phyloP scores from a whole-genome alignment of 192 early-diverging fungal species.

The Rhizoclosmatium sp. region DNA sequence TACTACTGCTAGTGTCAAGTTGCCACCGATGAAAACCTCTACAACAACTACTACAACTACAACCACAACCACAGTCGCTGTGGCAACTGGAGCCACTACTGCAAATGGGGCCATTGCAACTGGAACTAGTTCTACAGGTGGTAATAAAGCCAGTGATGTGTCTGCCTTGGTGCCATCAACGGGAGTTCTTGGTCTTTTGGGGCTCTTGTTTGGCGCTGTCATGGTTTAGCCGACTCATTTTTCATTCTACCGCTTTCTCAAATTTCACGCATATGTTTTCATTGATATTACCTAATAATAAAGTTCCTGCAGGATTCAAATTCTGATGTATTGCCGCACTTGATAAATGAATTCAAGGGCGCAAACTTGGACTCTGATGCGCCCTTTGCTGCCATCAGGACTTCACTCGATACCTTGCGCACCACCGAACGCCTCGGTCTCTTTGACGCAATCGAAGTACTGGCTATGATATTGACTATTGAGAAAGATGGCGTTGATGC shows the following conservation, averaged over 20 bases:
- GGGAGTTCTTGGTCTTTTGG: not conserved
- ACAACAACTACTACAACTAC: slow-evolving; percentile 4
- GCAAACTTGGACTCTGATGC: not conserved
- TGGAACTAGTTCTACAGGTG: not conserved
- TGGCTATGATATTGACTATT: not conserved
- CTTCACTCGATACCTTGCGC: not conserved
- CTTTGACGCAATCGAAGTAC: slow-evolving; percentile 3
- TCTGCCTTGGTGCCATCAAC: too few relatives aligned
- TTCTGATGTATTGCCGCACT: not conserved
- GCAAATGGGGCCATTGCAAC: not conserved
- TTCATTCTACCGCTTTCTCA: not conserved
- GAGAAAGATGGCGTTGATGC: not conserved
- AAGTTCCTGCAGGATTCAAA: too few relatives aligned
- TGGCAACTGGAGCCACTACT: not conserved
- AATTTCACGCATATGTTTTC: slow-evolving; percentile 50
- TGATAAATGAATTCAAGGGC: not conserved
- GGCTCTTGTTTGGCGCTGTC: too few relatives aligned
- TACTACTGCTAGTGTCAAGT: not conserved
- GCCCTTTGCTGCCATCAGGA: not conserved
- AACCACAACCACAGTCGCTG: not conserved
- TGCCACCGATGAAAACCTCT: not conserved
- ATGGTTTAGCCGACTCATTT: not conserved
- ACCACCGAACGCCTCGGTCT: not conserved
- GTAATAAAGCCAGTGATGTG: not conserved
- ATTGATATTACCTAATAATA: too few relatives aligned